Evolutionary conservation across 2,329 filamentous ascomycete genomes (phyloP), one percentile per base, ranked within the genome.

Genomic region (Dothideomycetes sp.): DNA sequence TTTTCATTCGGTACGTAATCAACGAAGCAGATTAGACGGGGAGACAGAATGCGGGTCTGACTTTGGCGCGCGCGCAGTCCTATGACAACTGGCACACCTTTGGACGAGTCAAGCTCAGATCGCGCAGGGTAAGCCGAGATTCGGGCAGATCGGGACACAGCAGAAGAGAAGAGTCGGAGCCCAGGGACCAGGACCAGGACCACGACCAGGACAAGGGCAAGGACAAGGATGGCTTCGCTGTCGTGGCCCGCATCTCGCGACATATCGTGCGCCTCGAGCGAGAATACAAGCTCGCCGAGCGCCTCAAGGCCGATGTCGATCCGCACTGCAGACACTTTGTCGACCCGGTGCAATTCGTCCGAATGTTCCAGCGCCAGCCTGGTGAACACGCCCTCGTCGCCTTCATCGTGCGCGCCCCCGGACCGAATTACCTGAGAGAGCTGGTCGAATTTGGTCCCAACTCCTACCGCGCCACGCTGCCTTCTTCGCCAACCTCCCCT

Each of bases 201-300:
- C n/a, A n/a, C n/a, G n/a, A n/a, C n/a, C n/a, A n/a, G n/a, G n/a
- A n/a, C n/a, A n/a, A n/a, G 31, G 34, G 3, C 19, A 36, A 38
- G 30, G 30, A 16, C 16, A 35, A 49, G 38, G 50, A 56, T 27
- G 27, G 32, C 47, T 12, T 72, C 73, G 5, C 32, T 34, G 79
- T 95, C 4, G 69, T 94, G 19, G 89, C 87, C 32, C 79, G 86
- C 16, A 71, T 95, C 33, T 94, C 88, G 0, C 80, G 76, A 45
- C 85, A 94, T 61, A 73, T 81, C 12, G 67, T 94, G 38, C 78
- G 88, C 5, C 77, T 95, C 50, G 88, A 96, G 65, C 73, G 88
- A 45, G 81, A 89, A 42, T 95, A 83, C 54, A 84, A 94, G 51
- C 83, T 91, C 49, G 76, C 70, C 44, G 68, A 94, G 36, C 77